Conservation (phyloP, 495 filamentous ascomycete genomes). For the Corynascus novoguineensis region DNA sequence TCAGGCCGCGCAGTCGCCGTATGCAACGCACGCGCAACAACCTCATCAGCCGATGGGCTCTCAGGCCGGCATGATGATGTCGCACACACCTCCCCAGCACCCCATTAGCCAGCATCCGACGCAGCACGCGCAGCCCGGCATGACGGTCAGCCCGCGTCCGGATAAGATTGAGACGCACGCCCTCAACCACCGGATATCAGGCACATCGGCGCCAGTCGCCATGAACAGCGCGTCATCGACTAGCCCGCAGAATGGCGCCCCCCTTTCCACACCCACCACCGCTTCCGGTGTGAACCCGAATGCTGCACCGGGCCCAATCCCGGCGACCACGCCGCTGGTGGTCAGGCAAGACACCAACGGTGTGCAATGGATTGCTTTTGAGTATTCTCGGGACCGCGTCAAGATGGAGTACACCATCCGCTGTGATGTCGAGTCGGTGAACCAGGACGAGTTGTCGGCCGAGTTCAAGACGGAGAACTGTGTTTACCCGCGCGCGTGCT, state of each 20-base stretch:
- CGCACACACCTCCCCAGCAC: constrained; percentile 49
- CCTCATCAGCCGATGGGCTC: constrained; percentile 58
- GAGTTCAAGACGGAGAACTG: constrained; percentile 98
- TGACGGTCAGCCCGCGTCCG: constrained; percentile 58
- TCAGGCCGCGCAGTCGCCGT: constrained; percentile 65
- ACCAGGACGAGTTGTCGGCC: constrained; percentile 71
- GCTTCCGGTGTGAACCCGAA: constrained; percentile 65
- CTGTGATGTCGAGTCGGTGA: constrained; percentile 95
- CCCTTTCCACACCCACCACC: constrained; percentile 47
- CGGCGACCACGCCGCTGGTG: constrained; percentile 92
- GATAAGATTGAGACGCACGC: constrained; percentile 55
- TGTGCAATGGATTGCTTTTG: constrained; percentile 98
- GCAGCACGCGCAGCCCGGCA: constrained; percentile 45
- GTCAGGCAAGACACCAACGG: constrained; percentile 94
- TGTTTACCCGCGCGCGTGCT: constrained; percentile 93
- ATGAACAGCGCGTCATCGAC: constrained; percentile 39
- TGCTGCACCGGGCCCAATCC: constrained; percentile 95
- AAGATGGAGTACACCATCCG: constrained; percentile 99
- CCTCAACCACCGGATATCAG: constrained; percentile 51
- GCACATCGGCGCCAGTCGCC: constrained; percentile 50
- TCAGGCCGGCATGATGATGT: constrained; percentile 53
- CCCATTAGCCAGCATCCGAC: constrained; percentile 43
- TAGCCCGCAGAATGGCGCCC: constrained; percentile 45
- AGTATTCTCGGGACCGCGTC: constrained; percentile 93
- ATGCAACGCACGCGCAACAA: constrained; percentile 66